These are phyloP conservation scores for Hypsizygus marmoreus DNA, from an alignment of 768 basidiomycete genomes.

Conservation along the genomic window DNA sequence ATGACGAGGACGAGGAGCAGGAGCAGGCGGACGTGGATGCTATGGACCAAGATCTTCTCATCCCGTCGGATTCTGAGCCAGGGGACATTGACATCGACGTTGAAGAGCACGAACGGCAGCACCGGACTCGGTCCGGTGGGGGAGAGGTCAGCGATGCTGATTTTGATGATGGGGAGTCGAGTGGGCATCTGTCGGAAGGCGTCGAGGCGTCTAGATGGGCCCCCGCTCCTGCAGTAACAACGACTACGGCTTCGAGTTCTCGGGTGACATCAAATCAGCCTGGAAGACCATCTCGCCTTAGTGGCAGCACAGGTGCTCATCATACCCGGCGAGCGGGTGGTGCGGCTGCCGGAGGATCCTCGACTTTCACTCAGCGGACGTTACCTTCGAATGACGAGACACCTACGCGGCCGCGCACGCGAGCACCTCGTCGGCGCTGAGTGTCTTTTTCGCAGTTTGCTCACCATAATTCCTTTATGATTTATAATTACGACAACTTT, in stretches of 20 bases:
- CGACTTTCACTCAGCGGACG: slow-evolving; percentile 33
- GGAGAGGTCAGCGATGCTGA: slow-evolving; percentile 18
- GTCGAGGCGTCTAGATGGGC: slow-evolving; percentile 36
- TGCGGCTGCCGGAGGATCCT: slow-evolving; percentile 23
- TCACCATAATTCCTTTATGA: slow-evolving; percentile 12
- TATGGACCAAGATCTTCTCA: slow-evolving; percentile 71
- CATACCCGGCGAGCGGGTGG: no score
- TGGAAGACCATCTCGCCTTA: slow-evolving; percentile 7
- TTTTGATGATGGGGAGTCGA: slow-evolving; percentile 19
- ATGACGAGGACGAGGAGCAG: slow-evolving; percentile 39
- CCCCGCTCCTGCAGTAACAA: slow-evolving; percentile 15
- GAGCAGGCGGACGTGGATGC: slow-evolving; percentile 66
- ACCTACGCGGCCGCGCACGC: slow-evolving; percentile 61
- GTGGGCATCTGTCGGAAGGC: slow-evolving; percentile 21
- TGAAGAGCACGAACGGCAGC: slow-evolving; percentile 21
- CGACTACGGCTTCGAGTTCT: slow-evolving; percentile 14
- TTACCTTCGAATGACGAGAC: slow-evolving; percentile 46
- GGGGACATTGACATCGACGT: slow-evolving; percentile 32
- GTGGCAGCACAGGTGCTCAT: no score
- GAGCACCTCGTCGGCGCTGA: slow-evolving; percentile 51
- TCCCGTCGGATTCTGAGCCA: slow-evolving; percentile 44
- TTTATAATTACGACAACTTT: slow-evolving; percentile 3
- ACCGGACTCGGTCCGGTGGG: slow-evolving; percentile 15
- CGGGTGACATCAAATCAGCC: slow-evolving; percentile 3
- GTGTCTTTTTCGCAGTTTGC: slow-evolving; percentile 7